Evolutionary conservation across 257 asterid genomes (phyloP).

Genomic region (Fraxinus anomala): DNA sequence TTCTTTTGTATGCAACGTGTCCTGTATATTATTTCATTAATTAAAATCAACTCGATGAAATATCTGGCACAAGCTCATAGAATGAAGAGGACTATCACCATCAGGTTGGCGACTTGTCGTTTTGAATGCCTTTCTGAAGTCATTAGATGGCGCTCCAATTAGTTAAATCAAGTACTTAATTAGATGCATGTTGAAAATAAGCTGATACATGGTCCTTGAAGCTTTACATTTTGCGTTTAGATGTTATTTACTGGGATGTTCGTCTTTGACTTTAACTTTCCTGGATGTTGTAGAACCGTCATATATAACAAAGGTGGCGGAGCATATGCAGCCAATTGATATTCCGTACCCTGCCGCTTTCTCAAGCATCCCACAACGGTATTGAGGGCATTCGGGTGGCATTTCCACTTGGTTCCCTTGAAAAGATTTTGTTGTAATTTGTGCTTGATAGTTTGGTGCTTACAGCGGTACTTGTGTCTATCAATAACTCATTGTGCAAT

Average conservation of each 20-base stretch:
- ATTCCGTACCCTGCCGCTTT: conserved; percentile 10
- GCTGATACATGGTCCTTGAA: not conserved
- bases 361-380: conserved; percentile 15
- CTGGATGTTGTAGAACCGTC: conserved; percentile 19
- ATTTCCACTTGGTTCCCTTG: conserved; percentile 29
- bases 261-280: too few species aligned
- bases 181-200: conserved; percentile 11
- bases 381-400: conserved; percentile 12
- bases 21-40: too few species aligned
- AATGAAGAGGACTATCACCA: too few species aligned
- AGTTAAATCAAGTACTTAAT: not conserved
- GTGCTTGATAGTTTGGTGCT: too few species aligned
- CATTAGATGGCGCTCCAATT: not conserved
- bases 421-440: conserved; percentile 21
- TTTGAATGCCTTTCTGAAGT: too few species aligned
- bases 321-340: conserved; percentile 26
- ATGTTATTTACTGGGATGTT: not conserved
- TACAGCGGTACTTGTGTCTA: too few species aligned
- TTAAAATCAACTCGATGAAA: too few species aligned
- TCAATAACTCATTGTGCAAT: not conserved
- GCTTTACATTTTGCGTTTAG: not conserved
- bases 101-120: too few species aligned
- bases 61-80: too few species aligned
- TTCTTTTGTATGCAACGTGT: too few species aligned
- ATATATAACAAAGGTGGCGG: not conserved